Evolutionary conservation across 2,329 filamentous ascomycete genomes (phyloP).

Genomic region (Aureobasidium sp.): DNA sequence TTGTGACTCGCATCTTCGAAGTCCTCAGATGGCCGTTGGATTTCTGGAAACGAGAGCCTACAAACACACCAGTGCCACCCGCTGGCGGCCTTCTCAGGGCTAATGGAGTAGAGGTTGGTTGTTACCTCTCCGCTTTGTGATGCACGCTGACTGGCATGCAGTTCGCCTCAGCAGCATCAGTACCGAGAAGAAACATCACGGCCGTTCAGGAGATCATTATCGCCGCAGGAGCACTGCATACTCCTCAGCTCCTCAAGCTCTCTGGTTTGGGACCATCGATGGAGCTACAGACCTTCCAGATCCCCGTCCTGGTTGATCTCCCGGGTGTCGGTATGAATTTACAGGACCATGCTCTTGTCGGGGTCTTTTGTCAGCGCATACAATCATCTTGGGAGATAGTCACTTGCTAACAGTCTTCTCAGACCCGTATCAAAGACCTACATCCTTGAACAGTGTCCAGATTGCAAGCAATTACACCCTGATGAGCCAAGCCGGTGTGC

Average conservation of each 20-base stretch:
- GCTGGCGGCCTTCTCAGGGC: neutral
- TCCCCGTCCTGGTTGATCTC: conserved; percentile 48
- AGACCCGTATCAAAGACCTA: conserved; percentile 12
- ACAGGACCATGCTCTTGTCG: conserved; percentile 45
- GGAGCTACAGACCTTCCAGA: conserved; percentile 41
- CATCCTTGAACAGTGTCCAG: conserved; percentile 7
- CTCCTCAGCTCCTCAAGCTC: conserved; percentile 28
- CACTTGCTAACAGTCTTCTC: neutral
- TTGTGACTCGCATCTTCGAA: neutral
- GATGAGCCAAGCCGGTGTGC: conserved; percentile 5
- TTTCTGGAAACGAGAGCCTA: neutral
- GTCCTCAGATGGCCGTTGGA: neutral
- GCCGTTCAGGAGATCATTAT: conserved; percentile 27
- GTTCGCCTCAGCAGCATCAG: conserved; percentile 22
- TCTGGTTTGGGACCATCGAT: conserved; percentile 51
- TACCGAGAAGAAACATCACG: conserved; percentile 20
- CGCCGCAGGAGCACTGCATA: conserved; percentile 26
- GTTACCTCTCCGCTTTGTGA: no score
- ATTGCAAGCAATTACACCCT: conserved; percentile 7
- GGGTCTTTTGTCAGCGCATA: conserved; percentile 15
- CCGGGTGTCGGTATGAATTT: conserved; percentile 59
- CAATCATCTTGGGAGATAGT: neutral
- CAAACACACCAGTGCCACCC: neutral
- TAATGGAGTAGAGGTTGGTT: conserved; percentile 18
- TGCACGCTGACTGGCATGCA: conserved; percentile 11